These are phyloP conservation scores for Earliella scabrosa DNA, from an alignment of 1,284 basidiomycete species.

Conservation along the genomic window DNA sequence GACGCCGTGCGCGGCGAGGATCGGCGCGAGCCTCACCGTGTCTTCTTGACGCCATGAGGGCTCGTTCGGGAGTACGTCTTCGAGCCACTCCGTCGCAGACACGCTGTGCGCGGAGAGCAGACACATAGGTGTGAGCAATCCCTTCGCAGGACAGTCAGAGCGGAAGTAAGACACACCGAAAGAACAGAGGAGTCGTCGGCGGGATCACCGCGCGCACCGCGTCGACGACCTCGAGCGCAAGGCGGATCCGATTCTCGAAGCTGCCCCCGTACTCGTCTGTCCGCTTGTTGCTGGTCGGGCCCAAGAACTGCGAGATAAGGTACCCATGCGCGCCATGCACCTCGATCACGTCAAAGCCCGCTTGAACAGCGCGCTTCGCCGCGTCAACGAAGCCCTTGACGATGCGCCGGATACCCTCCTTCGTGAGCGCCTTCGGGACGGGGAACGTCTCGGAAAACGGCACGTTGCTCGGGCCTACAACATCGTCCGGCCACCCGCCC, in stretches of 20 bases:
- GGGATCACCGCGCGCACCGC: constrained; percentile 55
- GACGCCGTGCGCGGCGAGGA: constrained; percentile 54
- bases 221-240: constrained; percentile 52
- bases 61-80: constrained; percentile 46
- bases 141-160: no score
- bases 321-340: constrained; percentile 45
- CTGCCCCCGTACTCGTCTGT: constrained; percentile 64
- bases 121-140: constrained; percentile 29
- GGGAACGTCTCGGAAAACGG: constrained; percentile 53
- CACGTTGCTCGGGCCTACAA: constrained; percentile 53
- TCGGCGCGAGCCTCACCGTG: constrained; percentile 47
- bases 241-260: constrained; percentile 54
- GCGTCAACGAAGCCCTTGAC: constrained; percentile 63
- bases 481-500: constrained; percentile 68
- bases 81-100: constrained; percentile 61
- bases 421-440: constrained; percentile 57
- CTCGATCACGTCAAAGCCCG: constrained; percentile 46
- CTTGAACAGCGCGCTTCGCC: constrained; percentile 57
- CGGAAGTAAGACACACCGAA: constrained; percentile 67
- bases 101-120: no score
- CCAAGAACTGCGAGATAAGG: constrained; percentile 47
- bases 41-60: constrained; percentile 59
- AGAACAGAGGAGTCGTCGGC: constrained; percentile 65
- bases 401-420: constrained; percentile 58
- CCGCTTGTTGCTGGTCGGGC: constrained; percentile 58